A percentile compares a stretch with the other conserved stretches of the same genome.
phyloP scores from a whole-genome alignment of 345 rosid genomes.

The Sonneratia caseolaris region DNA sequence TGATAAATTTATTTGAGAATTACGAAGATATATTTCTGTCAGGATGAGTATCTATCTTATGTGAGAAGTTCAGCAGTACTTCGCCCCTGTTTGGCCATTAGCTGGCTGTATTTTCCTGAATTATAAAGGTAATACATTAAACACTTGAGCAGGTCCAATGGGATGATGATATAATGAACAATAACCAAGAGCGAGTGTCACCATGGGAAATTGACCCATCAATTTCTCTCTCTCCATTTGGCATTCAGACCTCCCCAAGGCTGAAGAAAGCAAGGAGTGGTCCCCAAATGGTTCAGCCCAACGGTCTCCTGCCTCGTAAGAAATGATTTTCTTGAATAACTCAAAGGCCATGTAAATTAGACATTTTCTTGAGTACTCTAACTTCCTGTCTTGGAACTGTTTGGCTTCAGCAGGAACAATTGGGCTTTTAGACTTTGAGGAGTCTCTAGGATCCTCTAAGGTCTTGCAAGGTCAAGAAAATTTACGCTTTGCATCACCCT shows the following conservation, averaged over 20 bases:
- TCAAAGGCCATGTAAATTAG: background rate
- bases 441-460: constrained; percentile 82
- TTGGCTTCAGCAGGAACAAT: constrained; percentile 36
- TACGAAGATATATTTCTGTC: background rate
- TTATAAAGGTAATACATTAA: background rate
- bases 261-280: constrained; percentile 63
- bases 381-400: background rate
- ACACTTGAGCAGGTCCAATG: constrained; percentile 54
- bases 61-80: background rate
- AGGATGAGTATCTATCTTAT: background rate
- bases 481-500: constrained; percentile 56
- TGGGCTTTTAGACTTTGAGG: constrained; percentile 76
- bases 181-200: constrained; percentile 67
- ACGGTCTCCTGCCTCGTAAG: constrained; percentile 45
- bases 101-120: background rate
- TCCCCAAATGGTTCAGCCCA: constrained; percentile 42
- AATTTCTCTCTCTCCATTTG: constrained; percentile 57
- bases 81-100: background rate
- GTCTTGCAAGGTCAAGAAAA: constrained; percentile 99
- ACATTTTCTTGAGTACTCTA: background rate
- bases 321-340: background rate
- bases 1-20: background rate
- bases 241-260: constrained; percentile 70
- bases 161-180: constrained; percentile 55
- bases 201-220: constrained; percentile 91